Percentiles rank a stretch among this genome's conserved stretches.
Evolutionary conservation across 768 basidiomycete species (phyloP).

Genomic region (Hydnum rufescens): DNA sequence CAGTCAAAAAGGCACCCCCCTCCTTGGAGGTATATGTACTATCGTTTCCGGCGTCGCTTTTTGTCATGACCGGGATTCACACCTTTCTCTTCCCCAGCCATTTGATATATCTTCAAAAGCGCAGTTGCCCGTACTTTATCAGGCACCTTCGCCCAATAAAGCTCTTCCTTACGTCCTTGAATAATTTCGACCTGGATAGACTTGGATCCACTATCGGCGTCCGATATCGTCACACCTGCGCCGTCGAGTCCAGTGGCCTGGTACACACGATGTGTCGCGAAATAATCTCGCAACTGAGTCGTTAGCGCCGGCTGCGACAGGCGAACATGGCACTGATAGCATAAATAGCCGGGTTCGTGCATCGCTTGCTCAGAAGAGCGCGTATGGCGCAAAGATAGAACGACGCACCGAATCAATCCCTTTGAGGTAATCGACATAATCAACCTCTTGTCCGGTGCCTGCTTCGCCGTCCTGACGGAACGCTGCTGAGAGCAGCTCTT

Average conservation of each 20-base stretch:
- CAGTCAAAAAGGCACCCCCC: no score
- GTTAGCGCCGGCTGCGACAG: constrained; percentile 34
- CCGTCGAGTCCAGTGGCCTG: constrained; percentile 40
- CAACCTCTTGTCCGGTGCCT: constrained; percentile 23
- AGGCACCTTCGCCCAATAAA: constrained; percentile 70
- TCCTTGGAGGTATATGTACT: no score
- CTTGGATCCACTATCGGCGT: constrained; percentile 8
- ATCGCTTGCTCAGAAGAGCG: no score
- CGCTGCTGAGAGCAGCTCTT: constrained; percentile 31
- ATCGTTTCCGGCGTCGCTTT: no score
- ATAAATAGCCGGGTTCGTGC: no score
- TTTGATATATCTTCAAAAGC: constrained; percentile 32
- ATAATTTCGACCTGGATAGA: constrained; percentile 35
- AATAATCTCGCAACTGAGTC: constrained; percentile 25
- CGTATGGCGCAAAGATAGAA: neutral
- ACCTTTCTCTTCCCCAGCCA: no score
- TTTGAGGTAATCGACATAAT: constrained; percentile 67
- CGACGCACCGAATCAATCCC: constrained; percentile 47
- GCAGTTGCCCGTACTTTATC: constrained; percentile 48
- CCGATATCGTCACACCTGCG: constrained; percentile 16
- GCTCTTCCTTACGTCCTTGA: constrained; percentile 37
- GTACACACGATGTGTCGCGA: constrained; percentile 18
- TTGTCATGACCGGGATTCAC: no score
- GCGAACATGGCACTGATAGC: constrained; percentile 48
- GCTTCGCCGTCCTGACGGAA: constrained; percentile 14